Evolutionary conservation across 2,329 filamentous ascomycete genomes (phyloP), one percentile per base, ranked within the genome.

Genomic region (Trichoderma atroviride): DNA sequence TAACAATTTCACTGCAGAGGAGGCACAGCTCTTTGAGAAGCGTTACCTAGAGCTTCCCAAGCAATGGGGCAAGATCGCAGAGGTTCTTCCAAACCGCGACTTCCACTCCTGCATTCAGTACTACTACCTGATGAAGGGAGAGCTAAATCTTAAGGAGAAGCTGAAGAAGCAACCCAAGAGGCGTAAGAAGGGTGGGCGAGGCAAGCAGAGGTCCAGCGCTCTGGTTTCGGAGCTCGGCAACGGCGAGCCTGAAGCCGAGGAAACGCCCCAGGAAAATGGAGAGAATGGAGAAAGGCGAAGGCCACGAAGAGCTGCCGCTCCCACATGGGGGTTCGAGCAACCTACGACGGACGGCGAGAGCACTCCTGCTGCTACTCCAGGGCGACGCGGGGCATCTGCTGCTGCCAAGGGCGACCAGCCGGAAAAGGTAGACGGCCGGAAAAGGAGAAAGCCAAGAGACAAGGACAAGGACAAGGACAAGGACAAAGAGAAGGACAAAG

Each of bases 91-190:
- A 0, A 84, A 86, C 35, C 88, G 92, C 29, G 89, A 92, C 74
- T 94, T 93, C 79, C 90, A 91, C 72, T 88, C 92, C 58, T 93
- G 91, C 78, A 96, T 96, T 74, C 91, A 93, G 76, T 93, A 94
- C 78, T 96, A 96, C 79, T 96, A 96, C 78, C 85, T 92, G 71
- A 92, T 91, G 76, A 96, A 89, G 81, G 91, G 91, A 80, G 85
- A 89, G 58, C 86, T 89, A 53, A 90, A 92, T 71, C 89, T 94
- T 71, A 93, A 94, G 77, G 91, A 92, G 76, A 92, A 92, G 79
- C 84, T 91, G 35, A 90, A 88, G 78, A 88, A 85, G 80, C 88
- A 87, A 78, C 87, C 85, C 70, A 87, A 84, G 77, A 83, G 84
- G 75, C 83, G 86, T 71, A 85, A 87, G 83, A 85, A 87, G 83